Conservation (phyloP, 2,329 filamentous ascomycete genomes). For the Chrysosphaeria jannelii region DNA sequence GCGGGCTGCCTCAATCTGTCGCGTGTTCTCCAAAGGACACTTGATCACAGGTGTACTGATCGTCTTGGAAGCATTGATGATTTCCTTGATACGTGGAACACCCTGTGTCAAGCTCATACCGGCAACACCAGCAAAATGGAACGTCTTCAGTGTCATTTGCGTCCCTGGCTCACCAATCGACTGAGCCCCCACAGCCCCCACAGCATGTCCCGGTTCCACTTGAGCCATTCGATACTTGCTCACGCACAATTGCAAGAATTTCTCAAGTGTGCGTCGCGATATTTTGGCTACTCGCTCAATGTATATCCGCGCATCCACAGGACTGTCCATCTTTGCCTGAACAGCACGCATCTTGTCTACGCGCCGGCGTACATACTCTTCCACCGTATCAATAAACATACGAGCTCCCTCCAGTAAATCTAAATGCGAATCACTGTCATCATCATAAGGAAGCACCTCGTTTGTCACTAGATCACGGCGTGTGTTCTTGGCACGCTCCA, state of each 20-base stretch:
- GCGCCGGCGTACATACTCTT: slow-evolving; percentile 33
- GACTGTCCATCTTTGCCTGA: slow-evolving; percentile 5
- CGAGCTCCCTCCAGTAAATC: slow-evolving; percentile 62
- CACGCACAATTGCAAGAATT: slow-evolving; percentile 58
- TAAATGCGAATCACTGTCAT: slow-evolving; percentile 34
- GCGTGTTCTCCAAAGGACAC: slow-evolving; percentile 52
- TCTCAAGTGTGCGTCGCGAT: slow-evolving; percentile 37
- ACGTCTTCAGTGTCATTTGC: slow-evolving; percentile 97
- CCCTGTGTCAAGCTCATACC: slow-evolving; percentile 98
- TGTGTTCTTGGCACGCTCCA: slow-evolving; percentile 32
- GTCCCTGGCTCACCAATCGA: slow-evolving; percentile 96
- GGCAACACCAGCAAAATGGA: slow-evolving; percentile 98
- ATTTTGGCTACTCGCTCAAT: slow-evolving; percentile 58
- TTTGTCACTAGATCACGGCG: slow-evolving; percentile 29
- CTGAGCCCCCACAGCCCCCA: slow-evolving; percentile 85
- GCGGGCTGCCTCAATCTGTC: slow-evolving; percentile 48
- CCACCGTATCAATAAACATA: slow-evolving; percentile 51
- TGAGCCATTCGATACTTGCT: slow-evolving; percentile 76
- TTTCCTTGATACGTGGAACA: slow-evolving; percentile 99
- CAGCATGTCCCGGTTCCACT: slow-evolving; percentile 81
- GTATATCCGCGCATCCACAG: slow-evolving; percentile 10
- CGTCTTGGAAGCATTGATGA: slow-evolving; percentile 86
- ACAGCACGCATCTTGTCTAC: slow-evolving; percentile 22
- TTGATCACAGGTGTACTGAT: slow-evolving; percentile 89
- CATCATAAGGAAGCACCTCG: slow-evolving; percentile 34